Evolutionary conservation across 192 early-diverging fungal genomes (phyloP), one percentile per base, ranked within the genome.

Genomic region (Coemansia sp.): DNA sequence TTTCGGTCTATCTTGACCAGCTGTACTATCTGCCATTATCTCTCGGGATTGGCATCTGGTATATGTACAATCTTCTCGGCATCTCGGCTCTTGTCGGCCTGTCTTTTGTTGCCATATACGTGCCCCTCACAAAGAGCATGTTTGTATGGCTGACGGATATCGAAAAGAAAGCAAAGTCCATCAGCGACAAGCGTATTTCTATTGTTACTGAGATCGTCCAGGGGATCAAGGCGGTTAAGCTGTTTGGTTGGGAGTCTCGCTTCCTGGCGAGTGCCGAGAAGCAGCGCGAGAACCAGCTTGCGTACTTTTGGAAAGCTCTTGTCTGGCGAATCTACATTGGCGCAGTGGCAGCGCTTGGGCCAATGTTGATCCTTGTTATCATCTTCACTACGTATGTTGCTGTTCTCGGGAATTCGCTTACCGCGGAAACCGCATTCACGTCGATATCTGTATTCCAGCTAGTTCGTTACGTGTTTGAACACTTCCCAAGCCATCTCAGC

Each of bases 211-310:
- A 98, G 80, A 76, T 93, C 34, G 73, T 95, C 14, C 86, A 93
- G 78, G 94, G 93, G 20, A 96, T 98, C 56, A 87, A 93, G 43
- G 90, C 97, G 26, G 88, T 98, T 55, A 98, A 98, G 68, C 89
- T 97, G 69, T 92, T 93, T 76, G 91, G 89, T 24, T 94, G 92
- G 92, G 92, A 93, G 76, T 62, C 82, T 20, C 82, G 85, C 58
- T 94, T 98, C 65, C 63, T 87, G 55, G 78, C 84, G 26, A 86
- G 87, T 52, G 77, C 95, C n/a, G 82, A 86, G n/a, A 83, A 82
- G 48, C 70, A 85, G 8, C 87, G 92, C 58, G 86, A 88, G 56
- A 76, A 71, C 18, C 91, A 94, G 75, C 71, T 93, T 21, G 76
- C 62, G 52, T 76, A 79, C 18, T 73, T 89, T 60, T 77, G 81